A percentile compares a stretch with the other conserved stretches of the same genome.
These are phyloP conservation scores for Aegilops speltoides DNA, from an alignment of 176 grass and related monocot species.

Conservation along the genomic window DNA sequence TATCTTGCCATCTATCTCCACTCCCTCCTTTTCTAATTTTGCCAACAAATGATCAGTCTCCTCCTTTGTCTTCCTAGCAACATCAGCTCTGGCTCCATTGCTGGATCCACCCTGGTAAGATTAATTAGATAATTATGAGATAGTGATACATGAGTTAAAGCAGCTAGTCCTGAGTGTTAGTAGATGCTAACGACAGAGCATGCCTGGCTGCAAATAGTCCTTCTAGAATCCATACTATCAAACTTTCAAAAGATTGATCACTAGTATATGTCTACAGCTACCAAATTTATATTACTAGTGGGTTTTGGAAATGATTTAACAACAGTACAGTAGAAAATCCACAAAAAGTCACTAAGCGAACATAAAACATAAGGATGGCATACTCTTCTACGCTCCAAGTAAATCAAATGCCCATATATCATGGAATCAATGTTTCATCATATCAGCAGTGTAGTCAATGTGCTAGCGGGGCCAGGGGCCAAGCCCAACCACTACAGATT, in stretches of 20 bases:
- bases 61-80: background rate
- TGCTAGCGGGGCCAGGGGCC: too few relatives aligned
- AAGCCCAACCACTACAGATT: too few relatives aligned
- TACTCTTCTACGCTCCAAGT: too few relatives aligned
- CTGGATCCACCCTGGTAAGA: background rate
- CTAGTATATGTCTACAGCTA: background rate
- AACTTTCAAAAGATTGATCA: background rate
- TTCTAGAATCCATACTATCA: background rate
- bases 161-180: background rate
- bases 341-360: background rate
- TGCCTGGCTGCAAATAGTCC: background rate
- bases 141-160: background rate
- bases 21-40: constrained; percentile 26
- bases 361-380: background rate
- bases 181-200: background rate
- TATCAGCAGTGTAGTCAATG: too few relatives aligned
- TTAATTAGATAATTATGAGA: constrained; percentile 21
- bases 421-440: background rate
- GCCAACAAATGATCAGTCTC: background rate
- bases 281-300: background rate
- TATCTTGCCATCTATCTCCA: constrained; percentile 11
- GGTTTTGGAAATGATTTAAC: background rate
- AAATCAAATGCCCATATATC: background rate
- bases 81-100: background rate
- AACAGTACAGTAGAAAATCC: background rate